Base-by-base conservation (phyloP, 495 filamentous ascomycete species). In the Aspergillus coremiiformis region DNA sequence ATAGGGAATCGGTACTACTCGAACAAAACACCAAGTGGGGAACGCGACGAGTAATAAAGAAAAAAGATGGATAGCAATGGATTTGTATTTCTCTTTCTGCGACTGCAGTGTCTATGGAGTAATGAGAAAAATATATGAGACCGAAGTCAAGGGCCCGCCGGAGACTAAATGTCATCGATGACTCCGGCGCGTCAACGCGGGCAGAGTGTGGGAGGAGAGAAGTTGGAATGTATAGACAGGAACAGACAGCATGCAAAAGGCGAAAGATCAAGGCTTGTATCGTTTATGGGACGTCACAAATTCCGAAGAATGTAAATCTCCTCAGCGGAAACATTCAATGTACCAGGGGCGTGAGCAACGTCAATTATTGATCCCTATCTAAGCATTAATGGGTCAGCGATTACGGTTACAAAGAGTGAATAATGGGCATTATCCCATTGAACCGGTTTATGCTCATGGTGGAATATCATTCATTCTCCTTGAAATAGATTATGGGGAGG, bases 151-250 rank as follows among this genome's bases (percentile, higher is more conserved):
- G 37, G 32, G 32, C 32, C 21, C 19, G 5, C 7, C 15, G 21
- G n/a, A 41, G 19, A 48, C 56, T 47, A 47, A 49, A 47, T 53
- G 48, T 23, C 48, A 42, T 44, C 21, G 9, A 41, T 20, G 4
- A 19, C 33, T 41, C 22, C n/a, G 53, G 47, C 57, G 57, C 57
- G 57, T 59, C 53, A 51, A 59, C 57, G 57, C 49, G 57, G 45
- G 23, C 10, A 29, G 27, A 32, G 29, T 35, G 32, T 32, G 29
- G 5, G 29, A 12, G 6, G 11, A 27, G 22, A 49, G 47, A 49
- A 49, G 44, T 53, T 47, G 57, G 57, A 59, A 59, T 59, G 57
- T 49, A 53, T 47, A 33, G 49, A 11, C 24, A 41, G 30, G 37
- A 41, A 37, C 33, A 37, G 9, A 3, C 9, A 19, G 35, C 35